Conservation (phyloP, 441 rosid genomes). For the Bocquillonia castaneifolia region DNA sequence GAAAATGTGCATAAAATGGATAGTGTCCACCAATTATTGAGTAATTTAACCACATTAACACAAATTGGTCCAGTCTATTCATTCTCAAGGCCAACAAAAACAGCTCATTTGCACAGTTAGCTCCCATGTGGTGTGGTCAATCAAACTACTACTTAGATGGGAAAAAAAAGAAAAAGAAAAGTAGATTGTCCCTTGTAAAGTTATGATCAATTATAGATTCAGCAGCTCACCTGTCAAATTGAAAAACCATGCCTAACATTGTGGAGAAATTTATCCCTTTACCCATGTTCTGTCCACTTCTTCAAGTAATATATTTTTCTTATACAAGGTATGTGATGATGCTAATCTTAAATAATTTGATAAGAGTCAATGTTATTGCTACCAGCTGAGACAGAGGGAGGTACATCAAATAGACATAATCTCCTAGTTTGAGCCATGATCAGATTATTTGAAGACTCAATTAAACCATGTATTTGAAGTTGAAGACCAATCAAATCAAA, state of each 20-base stretch:
- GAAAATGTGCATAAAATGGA: neutral
- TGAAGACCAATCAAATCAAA: neutral
- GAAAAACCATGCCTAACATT: neutral
- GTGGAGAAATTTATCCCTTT: neutral
- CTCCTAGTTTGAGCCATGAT: too few species aligned
- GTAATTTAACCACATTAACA: neutral
- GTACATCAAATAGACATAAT: too few species aligned
- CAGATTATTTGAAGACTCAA: too few species aligned
- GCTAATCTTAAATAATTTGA: conserved; percentile 1
- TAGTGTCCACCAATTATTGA: conserved; percentile 3
- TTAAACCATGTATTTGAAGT: too few species aligned
- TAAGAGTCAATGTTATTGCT: conserved; percentile 10
- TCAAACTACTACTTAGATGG: neutral
- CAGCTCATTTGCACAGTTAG: neutral
- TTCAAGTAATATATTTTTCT: neutral
- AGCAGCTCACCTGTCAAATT: conserved; percentile 6
- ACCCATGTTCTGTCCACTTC: neutral
- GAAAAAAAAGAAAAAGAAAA: neutral
- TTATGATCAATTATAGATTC: neutral
- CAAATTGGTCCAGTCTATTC: neutral
- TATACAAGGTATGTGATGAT: neutral
- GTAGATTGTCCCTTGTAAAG: neutral
- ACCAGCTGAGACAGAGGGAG: too few species aligned
- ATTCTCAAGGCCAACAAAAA: neutral
- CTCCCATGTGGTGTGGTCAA: conserved; percentile 5